A percentile compares a stretch with the other conserved stretches of the same genome.
Conservation (phyloP, 805 yeast species). For the Limtongozyma cylindracea region DNA sequence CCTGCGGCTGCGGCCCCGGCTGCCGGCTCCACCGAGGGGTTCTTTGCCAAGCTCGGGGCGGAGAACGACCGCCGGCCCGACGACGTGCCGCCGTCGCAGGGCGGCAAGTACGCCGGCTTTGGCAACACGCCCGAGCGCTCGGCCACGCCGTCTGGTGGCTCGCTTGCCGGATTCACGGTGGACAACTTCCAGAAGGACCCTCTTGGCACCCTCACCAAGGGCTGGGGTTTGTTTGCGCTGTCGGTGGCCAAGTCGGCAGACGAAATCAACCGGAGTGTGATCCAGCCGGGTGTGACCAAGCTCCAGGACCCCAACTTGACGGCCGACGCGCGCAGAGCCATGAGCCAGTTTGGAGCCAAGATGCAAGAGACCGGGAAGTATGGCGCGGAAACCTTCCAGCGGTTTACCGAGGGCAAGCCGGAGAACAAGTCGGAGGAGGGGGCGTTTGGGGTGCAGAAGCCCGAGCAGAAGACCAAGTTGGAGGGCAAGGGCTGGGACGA, state of each 20-base stretch:
- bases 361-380: slow-evolving; percentile 71
- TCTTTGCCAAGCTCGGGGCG: slow-evolving; percentile 59
- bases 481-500: too few species aligned
- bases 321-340: slow-evolving; percentile 70
- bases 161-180: slow-evolving; percentile 29
- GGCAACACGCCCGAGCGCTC: slow-evolving; percentile 42
- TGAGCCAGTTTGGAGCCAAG: slow-evolving; percentile 87
- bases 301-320: slow-evolving; percentile 57
- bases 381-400: slow-evolving; percentile 42
- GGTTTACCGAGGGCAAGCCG: slow-evolving; percentile 21
- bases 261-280: slow-evolving; percentile 72
- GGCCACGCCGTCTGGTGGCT: slow-evolving; percentile 9
- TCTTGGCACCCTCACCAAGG: slow-evolving; percentile 68
- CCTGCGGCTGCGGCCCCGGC: slow-evolving; percentile 5
- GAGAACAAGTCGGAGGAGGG: slow-evolving; percentile 20
- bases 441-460: slow-evolving; percentile 43
- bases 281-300: slow-evolving; percentile 75
- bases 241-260: slow-evolving; percentile 62
- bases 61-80: slow-evolving; percentile 51
- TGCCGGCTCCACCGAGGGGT: slow-evolving; percentile 34
- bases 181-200: slow-evolving; percentile 68
- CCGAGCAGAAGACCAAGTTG: slow-evolving; percentile 30
- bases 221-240: slow-evolving; percentile 86
- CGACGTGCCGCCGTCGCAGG: slow-evolving; percentile 73
- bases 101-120: slow-evolving; percentile 82